These are phyloP conservation scores for Tarenaya hassleriana DNA, from an alignment of 345 rosid species.

Conservation along the genomic window DNA sequence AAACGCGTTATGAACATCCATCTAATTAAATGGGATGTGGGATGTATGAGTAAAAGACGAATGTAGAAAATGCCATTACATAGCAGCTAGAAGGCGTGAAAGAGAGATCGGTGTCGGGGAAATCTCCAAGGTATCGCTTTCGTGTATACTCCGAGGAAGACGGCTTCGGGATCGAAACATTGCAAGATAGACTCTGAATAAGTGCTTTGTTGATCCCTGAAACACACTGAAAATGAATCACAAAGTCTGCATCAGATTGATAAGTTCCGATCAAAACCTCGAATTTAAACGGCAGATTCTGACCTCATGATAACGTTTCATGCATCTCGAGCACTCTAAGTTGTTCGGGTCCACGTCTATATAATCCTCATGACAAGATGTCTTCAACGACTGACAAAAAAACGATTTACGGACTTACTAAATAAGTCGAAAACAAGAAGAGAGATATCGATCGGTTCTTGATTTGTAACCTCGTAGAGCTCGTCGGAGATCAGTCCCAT, in stretches of 20 bases:
- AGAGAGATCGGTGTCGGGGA: background rate
- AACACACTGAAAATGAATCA: background rate
- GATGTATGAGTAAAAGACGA: too few relatives aligned
- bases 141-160: background rate
- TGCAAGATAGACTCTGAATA: background rate
- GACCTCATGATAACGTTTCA: conserved; percentile 18
- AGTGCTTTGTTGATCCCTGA: background rate
- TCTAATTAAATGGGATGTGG: too few relatives aligned
- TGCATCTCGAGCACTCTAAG: conserved; percentile 30
- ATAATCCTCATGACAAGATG: conserved; percentile 36
- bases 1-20: too few relatives aligned
- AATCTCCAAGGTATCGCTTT: background rate
- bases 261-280: background rate
- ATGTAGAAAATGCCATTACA: background rate
- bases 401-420: too few relatives aligned
- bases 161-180: background rate
- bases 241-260: background rate
- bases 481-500: conserved; percentile 68
- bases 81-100: background rate
- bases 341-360: conserved; percentile 29
- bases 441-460: too few relatives aligned
- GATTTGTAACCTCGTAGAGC: conserved; percentile 42
- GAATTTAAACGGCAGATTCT: background rate
- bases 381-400: conserved; percentile 36
- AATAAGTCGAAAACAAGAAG: too few relatives aligned